Conservation (phyloP, 306 rosid species). For the Castanospermum australe region DNA sequence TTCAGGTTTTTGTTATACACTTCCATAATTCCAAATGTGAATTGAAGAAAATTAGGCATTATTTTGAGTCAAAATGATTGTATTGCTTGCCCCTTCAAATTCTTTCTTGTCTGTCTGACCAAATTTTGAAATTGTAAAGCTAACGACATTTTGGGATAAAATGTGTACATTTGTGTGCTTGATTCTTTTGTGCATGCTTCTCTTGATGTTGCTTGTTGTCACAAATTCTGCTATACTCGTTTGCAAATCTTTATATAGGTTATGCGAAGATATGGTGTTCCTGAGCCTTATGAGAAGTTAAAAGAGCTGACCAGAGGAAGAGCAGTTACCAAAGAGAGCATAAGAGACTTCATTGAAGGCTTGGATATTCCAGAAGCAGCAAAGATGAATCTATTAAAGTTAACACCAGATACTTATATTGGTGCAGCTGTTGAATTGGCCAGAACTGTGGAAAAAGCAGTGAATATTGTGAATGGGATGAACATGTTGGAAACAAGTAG, state of each 20-base stretch:
- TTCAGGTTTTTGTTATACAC: neutral
- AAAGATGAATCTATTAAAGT: constrained; percentile 56
- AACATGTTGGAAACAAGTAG: neutral
- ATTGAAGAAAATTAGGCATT: neutral
- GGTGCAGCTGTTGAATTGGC: constrained; percentile 91
- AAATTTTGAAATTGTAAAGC: neutral
- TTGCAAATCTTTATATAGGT: constrained; percentile 47
- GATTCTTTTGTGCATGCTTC: constrained; percentile 5
- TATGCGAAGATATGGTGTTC: constrained; percentile 92
- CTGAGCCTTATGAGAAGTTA: constrained; percentile 92
- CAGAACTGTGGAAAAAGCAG: constrained; percentile 43
- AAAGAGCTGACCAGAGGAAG: constrained; percentile 88
- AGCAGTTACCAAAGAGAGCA: constrained; percentile 73
- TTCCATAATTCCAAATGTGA: neutral
- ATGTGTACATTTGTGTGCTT: neutral
- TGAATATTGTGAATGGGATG: constrained; percentile 33
- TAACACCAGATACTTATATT: constrained; percentile 78
- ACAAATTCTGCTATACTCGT: neutral
- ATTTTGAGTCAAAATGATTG: neutral
- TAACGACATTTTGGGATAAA: neutral
- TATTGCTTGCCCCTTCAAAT: neutral
- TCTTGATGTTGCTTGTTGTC: constrained; percentile 9
- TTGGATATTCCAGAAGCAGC: constrained; percentile 74
- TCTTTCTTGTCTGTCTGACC: neutral
- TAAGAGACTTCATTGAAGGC: constrained; percentile 67